Base-by-base conservation (phyloP, 2,329 filamentous ascomycete species). In the Fonsecaea pedrosoi region DNA sequence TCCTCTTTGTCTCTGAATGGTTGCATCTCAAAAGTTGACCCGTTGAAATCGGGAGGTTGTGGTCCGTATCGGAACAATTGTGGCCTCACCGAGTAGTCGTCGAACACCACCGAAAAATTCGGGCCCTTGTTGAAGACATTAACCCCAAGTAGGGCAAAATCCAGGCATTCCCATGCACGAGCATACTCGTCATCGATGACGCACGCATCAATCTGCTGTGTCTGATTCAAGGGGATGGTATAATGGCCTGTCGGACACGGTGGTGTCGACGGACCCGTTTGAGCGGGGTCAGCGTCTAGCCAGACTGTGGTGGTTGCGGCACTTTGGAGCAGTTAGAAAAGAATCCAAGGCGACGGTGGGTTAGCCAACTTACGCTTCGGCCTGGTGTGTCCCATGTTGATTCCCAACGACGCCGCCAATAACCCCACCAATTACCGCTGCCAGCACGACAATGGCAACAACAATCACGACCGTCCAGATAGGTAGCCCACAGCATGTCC, bases 1-100 rank as follows among this genome's bases (percentile, higher is more conserved):
- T 85, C 84, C 66, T 86, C 84, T 42, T 83, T 81, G 75, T 91
- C 89, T 40, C 79, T 77, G 50, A 88, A 86, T 37, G 88, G 80
- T 25, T 81, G 78, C 67, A 90, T 75, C 1, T 79, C 75, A 69
- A 85, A 81, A 34, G 82, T 77, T 8, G 72, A 75, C 45, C 74
- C 67, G 13, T 74, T 72, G 54, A 86, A 78, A 35, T 81, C 75
- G 0, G 87, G 87, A n/a, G 83, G 79, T 74, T 90, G 88, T 2
- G 87, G 81, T 13, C 89, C 89, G 73, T 90, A 90, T 30, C 81
- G 80, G 64, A 87, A 82, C 3, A 76, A 75, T 10, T 77, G 74
- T 7, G 74, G 71, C 10, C 79, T 72, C 15, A 76, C 73, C 2
- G 71, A 73, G 64, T 80, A 75, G 15, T 80, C 78, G 12, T 77